phyloP scores from a whole-genome alignment of 495 filamentous ascomycete genomes.

The Penicillium samsonianum region DNA sequence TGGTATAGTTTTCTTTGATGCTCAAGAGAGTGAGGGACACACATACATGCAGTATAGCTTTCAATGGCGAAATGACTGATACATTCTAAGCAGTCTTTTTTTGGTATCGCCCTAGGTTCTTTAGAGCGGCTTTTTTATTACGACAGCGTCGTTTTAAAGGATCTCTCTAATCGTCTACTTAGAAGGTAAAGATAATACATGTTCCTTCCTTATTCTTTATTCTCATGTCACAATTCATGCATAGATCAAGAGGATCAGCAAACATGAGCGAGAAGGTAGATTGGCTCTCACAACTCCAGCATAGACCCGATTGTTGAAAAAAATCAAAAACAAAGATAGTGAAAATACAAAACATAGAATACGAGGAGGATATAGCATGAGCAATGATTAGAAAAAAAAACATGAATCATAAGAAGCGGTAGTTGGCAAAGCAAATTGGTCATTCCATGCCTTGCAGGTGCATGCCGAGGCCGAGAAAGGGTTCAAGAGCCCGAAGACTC shows the following conservation, averaged over 20 bases:
- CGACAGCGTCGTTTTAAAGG: neutral
- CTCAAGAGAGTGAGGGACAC: neutral
- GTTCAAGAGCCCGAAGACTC: neutral
- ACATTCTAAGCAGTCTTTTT: neutral
- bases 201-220: slow-evolving; percentile 2
- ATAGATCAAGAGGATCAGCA: slow-evolving; percentile 1
- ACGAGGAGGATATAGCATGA: slow-evolving; percentile 7
- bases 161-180: neutral
- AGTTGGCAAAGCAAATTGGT: slow-evolving; percentile 10
- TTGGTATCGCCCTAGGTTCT: neutral
- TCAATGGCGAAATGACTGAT: neutral
- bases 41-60: neutral
- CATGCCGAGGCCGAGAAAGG: neutral
- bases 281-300: neutral
- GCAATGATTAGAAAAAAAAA: slow-evolving; percentile 4
- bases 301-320: slow-evolving; percentile 3
- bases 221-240: slow-evolving; percentile 3
- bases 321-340: neutral
- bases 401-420: slow-evolving; percentile 6
- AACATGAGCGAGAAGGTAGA: neutral
- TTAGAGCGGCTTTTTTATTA: neutral
- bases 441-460: neutral
- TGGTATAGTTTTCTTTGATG: neutral
- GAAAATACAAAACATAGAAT: neutral
- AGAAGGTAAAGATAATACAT: neutral